Base-by-base conservation (phyloP, 495 filamentous ascomycete genomes). In the Penicillium crystallinum region DNA sequence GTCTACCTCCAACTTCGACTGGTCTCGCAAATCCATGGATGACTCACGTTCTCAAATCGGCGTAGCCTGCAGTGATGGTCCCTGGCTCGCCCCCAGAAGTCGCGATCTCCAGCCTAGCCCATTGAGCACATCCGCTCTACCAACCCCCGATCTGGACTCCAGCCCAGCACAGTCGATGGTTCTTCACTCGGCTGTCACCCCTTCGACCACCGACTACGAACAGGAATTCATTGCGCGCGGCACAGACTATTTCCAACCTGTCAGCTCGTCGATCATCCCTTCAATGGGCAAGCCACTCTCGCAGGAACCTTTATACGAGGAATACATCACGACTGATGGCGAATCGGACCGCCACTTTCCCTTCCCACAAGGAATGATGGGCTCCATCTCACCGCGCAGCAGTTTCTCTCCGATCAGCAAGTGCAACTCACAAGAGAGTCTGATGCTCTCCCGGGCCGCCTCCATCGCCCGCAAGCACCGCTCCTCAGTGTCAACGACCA, bases 1-100 rank as follows among this genome's bases (percentile, higher is more conserved):
- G 66, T 90, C 90, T 1, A 82, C 90, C 58, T 96, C 88, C 62
- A 82, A 97, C 57, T 96, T 91, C 55, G 87, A 93, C 53, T 96
- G 90, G 90, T 79, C 84, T 40, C 79, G 82, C 40, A 62, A 56
- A 8, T 76, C 74, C 17, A 54, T 72, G 6, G 66, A 75, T 3
- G 61, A 73, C 42, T 30, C 58, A 17, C 58, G 48, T 10, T 54
- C 62, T 29, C 55, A 57, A 21, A 34, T 61, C 44, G 36, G 50
- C 9, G 45, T 65, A 31, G 45, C 62, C 59, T 52, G 52, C 17
- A 51, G 40, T 10, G 53, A 61, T 2, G 57, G 51, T 12, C 25
- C 47, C 2, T 56, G 47, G 50, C 52, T 46, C 23, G 46, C 55
- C 9, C 60, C 53, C 0, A 61, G 48, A 14, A 44, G 36, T n/a